Base-by-base conservation (phyloP, 176 grass and related monocot genomes). In the Carex kokanica region DNA sequence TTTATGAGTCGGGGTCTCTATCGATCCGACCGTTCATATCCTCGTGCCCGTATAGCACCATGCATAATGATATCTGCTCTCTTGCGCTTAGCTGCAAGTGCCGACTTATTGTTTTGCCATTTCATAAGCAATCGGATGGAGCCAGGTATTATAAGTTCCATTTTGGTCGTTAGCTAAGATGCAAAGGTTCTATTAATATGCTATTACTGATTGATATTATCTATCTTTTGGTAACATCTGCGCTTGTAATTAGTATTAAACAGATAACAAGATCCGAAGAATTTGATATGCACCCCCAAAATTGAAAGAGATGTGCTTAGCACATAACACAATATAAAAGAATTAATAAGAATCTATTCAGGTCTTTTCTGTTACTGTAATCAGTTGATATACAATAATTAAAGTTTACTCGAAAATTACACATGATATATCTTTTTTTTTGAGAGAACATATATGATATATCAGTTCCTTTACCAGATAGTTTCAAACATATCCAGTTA, bases 51-150 rank as follows among this genome's bases (percentile, higher is more conserved):
- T 92, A 80, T 81, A 85, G 68, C 75, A 89, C 85, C 8, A 85
- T 94, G 91, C 88, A 90, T 67, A 89, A 96, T 78, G 93, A 93
- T 81, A 88, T 95, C 83, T 96, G 93, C 85, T 43, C 87, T 70
- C 83, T 96, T 47, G 94, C 91, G 8, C 94, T 94, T 66, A 8
- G 69, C 57, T 83, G 88, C 69, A 92, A 94, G 52, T 85, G 85
- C 40, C 86, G 84, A 80, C 84, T 97, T 58, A 87, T 97, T 81
- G 85, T 97, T 18, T 85, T 97, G 0, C 93, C 90, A 1, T 96
- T 96, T 89, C 90, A 93, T 91, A 96, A 88, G 78, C 85, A 82
- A 17, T 92, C 84, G 0, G 86, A 94, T 80, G 86, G 88, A 11
- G 83, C 86, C 5, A 74, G 41, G 71, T 74, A 53, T 74, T 51